A percentile compares a stretch with the other conserved stretches of the same genome.
Conservation (phyloP, 331 rosid genomes). For the Pyrus hybrid region DNA sequence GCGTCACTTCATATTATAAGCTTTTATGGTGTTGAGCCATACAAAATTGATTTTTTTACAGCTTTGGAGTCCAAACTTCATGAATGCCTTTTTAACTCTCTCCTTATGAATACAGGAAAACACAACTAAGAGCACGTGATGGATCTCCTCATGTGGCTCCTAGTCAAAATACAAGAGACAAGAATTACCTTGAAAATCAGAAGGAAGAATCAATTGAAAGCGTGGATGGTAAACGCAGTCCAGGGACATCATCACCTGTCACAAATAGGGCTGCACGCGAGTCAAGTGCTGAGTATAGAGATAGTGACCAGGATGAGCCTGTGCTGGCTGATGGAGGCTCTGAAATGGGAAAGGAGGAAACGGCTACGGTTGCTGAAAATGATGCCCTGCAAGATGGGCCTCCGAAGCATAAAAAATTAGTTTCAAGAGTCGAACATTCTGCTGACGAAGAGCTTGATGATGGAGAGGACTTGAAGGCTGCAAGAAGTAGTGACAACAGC, state of each 20-base stretch:
- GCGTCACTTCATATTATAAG: not conserved
- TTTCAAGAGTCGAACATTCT: constrained; percentile 52
- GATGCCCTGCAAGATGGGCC: constrained; percentile 38
- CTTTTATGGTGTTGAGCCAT: not conserved
- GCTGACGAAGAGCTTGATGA: constrained; percentile 53
- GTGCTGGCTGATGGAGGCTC: constrained; percentile 51
- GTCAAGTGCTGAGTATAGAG: constrained; percentile 55
- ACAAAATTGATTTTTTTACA: not conserved
- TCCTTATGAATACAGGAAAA: constrained; percentile 35
- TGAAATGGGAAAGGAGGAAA: constrained; percentile 49
- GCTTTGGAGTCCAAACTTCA: constrained; percentile 7
- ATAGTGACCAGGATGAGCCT: constrained; percentile 49
- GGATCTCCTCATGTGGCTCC: constrained; percentile 49
- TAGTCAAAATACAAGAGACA: constrained; percentile 26
- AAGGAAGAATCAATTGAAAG: constrained; percentile 74
- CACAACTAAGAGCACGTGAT: constrained; percentile 33
- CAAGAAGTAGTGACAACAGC: constrained; percentile 96
- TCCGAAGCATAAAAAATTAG: constrained; percentile 34
- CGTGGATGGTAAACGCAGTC: constrained; percentile 49
- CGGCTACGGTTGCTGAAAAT: constrained; percentile 7
- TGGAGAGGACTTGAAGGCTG: constrained; percentile 75
- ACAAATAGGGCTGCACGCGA: constrained; percentile 34
- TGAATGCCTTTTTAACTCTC: not conserved
- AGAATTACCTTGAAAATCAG: constrained; percentile 22
- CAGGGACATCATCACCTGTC: constrained; percentile 46